Conservation (phyloP, 768 basidiomycete species). For the Tubosaeta sp. region DNA sequence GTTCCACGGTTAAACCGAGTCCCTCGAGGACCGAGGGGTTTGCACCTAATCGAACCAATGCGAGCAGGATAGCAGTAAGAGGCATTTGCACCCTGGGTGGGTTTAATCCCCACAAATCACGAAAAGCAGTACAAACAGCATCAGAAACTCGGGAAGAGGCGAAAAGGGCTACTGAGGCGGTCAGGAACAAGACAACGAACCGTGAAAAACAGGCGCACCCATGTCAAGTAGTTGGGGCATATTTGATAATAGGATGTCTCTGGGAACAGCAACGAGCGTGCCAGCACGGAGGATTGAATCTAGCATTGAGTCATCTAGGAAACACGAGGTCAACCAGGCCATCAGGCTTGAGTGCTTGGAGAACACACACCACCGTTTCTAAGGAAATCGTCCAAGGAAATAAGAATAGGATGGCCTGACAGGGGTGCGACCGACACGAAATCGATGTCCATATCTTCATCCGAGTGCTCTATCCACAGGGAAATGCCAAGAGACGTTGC, state of each 20-base stretch:
- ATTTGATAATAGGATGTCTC: slow-evolving; percentile 26
- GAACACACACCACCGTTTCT: slow-evolving; percentile 33
- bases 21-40: slow-evolving; percentile 31
- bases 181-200: slow-evolving; percentile 1
- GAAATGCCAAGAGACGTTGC: slow-evolving; percentile 20
- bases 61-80: slow-evolving; percentile 32
- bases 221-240: slow-evolving; percentile 40
- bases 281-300: slow-evolving; percentile 40
- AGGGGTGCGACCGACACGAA: slow-evolving; percentile 4
- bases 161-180: slow-evolving; percentile 14
- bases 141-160: slow-evolving; percentile 25
- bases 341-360: background rate
- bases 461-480: slow-evolving; percentile 30
- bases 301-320: slow-evolving; percentile 39
- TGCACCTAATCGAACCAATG: slow-evolving; percentile 45
- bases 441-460: slow-evolving; percentile 21
- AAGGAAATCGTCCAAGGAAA: slow-evolving; percentile 31
- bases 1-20: slow-evolving; percentile 28
- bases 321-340: background rate
- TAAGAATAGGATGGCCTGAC: slow-evolving; percentile 25
- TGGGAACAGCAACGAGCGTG: slow-evolving; percentile 33
- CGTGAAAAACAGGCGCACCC: slow-evolving; percentile 29
- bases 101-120: slow-evolving; percentile 29
- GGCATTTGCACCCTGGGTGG: slow-evolving; percentile 25
- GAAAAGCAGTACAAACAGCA: slow-evolving; percentile 33